phyloP scores from a whole-genome alignment of 805 yeast genomes.

The Deakozyma indianensis region DNA sequence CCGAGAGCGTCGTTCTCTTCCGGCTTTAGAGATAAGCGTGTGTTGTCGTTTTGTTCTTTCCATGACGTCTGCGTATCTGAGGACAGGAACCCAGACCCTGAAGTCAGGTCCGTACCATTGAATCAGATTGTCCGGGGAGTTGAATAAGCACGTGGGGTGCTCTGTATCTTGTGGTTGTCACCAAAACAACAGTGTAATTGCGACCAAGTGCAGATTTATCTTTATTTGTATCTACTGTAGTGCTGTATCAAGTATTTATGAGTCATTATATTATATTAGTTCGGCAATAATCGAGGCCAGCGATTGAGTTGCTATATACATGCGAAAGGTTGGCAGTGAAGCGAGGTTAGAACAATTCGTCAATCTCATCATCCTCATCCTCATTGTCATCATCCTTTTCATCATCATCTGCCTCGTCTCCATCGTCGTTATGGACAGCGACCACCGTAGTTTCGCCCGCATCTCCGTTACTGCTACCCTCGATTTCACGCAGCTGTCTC shows the following conservation, averaged over 20 bases:
- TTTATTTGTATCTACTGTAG: too few relatives aligned
- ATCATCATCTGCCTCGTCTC: slow-evolving; percentile 17
- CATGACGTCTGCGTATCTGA: neutral
- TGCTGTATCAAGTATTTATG: too few relatives aligned
- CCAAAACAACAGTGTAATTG: too few relatives aligned
- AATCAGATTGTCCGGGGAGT: too few relatives aligned
- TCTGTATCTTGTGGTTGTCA: too few relatives aligned
- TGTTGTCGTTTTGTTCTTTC: neutral
- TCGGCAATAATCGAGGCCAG: too few relatives aligned
- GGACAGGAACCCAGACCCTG: neutral
- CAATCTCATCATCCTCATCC: slow-evolving; percentile 20
- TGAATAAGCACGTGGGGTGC: too few relatives aligned
- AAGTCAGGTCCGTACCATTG: neutral
- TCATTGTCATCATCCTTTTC: slow-evolving; percentile 20
- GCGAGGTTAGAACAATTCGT: slow-evolving; percentile 10
- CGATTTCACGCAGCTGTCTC: slow-evolving; percentile 37
- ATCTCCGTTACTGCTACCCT: slow-evolving; percentile 13
- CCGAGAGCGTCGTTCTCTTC: neutral
- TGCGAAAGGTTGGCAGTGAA: too few relatives aligned
- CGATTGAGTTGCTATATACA: too few relatives aligned
- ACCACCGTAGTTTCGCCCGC: slow-evolving; percentile 11
- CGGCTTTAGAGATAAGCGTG: neutral
- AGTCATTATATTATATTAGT: too few relatives aligned
- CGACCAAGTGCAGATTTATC: too few relatives aligned
- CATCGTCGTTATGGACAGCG: slow-evolving; percentile 21